Evolutionary conservation across 2,329 filamentous ascomycete genomes (phyloP), one percentile per base, ranked within the genome.

Genomic region (Paraphaeosphaeria minitans): DNA sequence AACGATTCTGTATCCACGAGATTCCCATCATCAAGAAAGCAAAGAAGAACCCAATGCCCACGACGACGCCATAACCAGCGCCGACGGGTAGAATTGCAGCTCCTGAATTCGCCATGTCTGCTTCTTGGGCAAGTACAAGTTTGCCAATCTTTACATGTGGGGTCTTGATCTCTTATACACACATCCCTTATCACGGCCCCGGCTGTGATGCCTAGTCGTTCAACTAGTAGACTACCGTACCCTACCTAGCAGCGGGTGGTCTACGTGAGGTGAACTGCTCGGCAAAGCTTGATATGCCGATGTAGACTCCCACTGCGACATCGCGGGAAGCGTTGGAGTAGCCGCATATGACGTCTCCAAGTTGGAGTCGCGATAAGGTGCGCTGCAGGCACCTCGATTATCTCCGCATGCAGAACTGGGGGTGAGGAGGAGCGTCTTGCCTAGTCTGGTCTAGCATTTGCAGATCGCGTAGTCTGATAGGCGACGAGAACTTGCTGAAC

Each of bases 31-130:
- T 73, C 33, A 74, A 37, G 42, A 73, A 71, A 29, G 70, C 70
- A 49, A 74, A 75, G 62, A 73, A 73, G 60, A 74, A 78, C 3
- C 81, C 81, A 51, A 83, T 81, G 22, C 82, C 82, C n/a, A 82
- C 78, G 14, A 84, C 78, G 58, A 75, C 67, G 58, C 81, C 81
- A 72, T 83, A 83, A 42, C 82, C 82, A 7, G 78, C 79, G 12
- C 79, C 79, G 1, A 75, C 71, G 42, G 68, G 66, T 22, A 73
- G 62, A 24, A 67, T 63, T 41, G 62, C 63, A 12, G 55, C 59
- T 13, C 62, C 57, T 39, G 65, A 57, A 22, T 59, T 57, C 35
- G 65, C 61, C 67, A 70, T 69, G n/a, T 14, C 8, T 19, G 16
- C 14, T 48, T 48, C 46, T 19, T 13, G 46, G 16, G 27, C 48